phyloP scores from a whole-genome alignment of 2,329 filamentous ascomycete species.

The Bipolaris bicolor region DNA sequence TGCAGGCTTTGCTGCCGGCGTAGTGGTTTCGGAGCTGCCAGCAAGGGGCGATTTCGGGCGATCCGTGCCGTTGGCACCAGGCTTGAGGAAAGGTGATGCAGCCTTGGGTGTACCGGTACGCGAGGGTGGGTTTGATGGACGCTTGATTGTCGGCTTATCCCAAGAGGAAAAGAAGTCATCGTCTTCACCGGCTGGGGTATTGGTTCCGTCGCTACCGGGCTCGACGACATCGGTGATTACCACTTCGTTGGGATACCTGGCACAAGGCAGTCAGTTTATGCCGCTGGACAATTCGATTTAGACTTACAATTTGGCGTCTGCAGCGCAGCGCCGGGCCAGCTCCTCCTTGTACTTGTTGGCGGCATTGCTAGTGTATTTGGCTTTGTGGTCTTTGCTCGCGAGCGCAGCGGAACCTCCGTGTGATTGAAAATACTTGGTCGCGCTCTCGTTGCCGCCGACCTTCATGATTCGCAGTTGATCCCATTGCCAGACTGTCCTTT shows the following conservation, averaged over 20 bases:
- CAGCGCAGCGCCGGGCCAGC: conserved; percentile 80
- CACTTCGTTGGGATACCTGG: conserved; percentile 82
- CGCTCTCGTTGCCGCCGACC: conserved; percentile 96
- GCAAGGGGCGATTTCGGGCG: conserved; percentile 82
- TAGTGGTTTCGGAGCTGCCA: conserved; percentile 54
- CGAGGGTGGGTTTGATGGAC: conserved; percentile 90
- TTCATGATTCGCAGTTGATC: conserved; percentile 97
- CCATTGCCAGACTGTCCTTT: conserved; percentile 81
- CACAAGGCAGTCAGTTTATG: conserved; percentile 28
- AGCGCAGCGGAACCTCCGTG: conserved; percentile 93
- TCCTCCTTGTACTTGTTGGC: conserved; percentile 98
- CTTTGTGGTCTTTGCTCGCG: conserved; percentile 94
- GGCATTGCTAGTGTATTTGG: conserved; percentile 93
- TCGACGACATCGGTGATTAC: conserved; percentile 75
- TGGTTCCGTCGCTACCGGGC: conserved; percentile 65
- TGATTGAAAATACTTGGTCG: conserved; percentile 97
- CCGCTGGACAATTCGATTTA: background rate
- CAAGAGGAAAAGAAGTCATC: conserved; percentile 99
- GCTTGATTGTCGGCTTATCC: conserved; percentile 97
- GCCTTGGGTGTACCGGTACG: conserved; percentile 85
- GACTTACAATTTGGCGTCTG: conserved; percentile 82
- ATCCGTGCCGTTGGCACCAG: conserved; percentile 62
- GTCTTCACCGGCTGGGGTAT: conserved; percentile 81
- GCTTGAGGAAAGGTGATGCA: conserved; percentile 86
- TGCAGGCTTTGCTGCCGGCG: conserved; percentile 71